Base-by-base conservation (phyloP, 108 stramenopile species). In the Hondaea fermentalgiana region DNA sequence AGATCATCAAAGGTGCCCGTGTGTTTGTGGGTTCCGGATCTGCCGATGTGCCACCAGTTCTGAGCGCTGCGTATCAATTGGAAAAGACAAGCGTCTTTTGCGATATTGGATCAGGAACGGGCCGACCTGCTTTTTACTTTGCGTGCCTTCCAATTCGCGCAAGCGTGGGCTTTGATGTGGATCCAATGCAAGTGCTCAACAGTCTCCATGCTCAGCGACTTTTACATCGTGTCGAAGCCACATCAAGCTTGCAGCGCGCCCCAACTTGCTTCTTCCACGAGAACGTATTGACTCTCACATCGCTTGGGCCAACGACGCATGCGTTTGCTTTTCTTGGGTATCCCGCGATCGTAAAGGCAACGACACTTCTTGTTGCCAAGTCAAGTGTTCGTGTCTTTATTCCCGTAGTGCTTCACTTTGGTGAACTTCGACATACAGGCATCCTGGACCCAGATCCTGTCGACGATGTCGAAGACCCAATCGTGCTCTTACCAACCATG, bases 161-260 rank as follows among this genome's bases (percentile, higher is more conserved):
- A 17, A 83, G 76, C 76, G 76, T 83, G 45, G 76, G 76, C 23
- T 83, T 83, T 53, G 76, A 83, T 28, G 51, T 83, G n/a, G 76
- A 83, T 23, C 76, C 76, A 8, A 83, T 83, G 76, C 76, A 83
- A 23, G 76, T 83, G 76, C 51, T 83, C 10, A 83, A 53, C 51
- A 83, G 76, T 23, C 51, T 47, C 10, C 19, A 83, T 35, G 76
- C 23, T 1, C 76, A 53, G 51, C 45, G 76, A 12, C 76, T 47
- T 12, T 17, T 83, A 45, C n/a, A 53, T 12, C 45, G 45, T 8
- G 23, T 45, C 45, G 64, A 6, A 23, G 25, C 14, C 42, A 53
- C 45, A 45, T 12, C 45, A 35, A 6, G 43, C 25, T 25, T 53
- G n/a, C n/a, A 45, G 45, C 45, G 51, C 51, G n/a, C 76, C 2